Percentiles rank a stretch among this genome's conserved stretches.
These are phyloP conservation scores for Magnusiomyces suaveolens DNA, from an alignment of 1,139 yeast genomes.

Conservation along the genomic window DNA sequence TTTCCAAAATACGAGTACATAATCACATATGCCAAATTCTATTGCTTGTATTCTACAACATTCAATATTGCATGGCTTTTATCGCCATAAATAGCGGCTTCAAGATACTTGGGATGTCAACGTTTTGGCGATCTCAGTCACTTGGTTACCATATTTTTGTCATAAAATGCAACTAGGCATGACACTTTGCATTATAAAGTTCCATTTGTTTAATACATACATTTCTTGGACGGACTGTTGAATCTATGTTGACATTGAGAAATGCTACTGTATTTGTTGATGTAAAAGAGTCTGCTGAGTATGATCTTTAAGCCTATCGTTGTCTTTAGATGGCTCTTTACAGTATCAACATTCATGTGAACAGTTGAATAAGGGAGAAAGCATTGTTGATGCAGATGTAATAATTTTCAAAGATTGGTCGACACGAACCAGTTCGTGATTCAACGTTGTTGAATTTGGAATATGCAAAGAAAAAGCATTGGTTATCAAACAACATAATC, in stretches of 20 bases:
- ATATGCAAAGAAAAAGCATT: constrained; percentile 68
- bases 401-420: constrained; percentile 84
- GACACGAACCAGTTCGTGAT: constrained; percentile 81
- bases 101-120: no score
- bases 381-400: constrained; percentile 97
- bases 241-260: constrained; percentile 96
- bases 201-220: constrained; percentile 88
- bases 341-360: constrained; percentile 95
- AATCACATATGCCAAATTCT: no score
- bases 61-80: no score
- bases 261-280: constrained; percentile 91
- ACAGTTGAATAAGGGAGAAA: constrained; percentile 94
- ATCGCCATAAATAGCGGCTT: no score
- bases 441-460: constrained; percentile 92
- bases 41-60: no score
- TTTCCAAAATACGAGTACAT: no score
- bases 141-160: constrained; percentile 76
- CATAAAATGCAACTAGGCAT: constrained; percentile 89
- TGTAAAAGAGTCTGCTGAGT: constrained; percentile 88
- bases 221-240: constrained; percentile 83
- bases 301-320: constrained; percentile 79
- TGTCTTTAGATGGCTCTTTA: constrained; percentile 87
- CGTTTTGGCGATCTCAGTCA: constrained; percentile 98
- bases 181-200: constrained; percentile 87
- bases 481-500: constrained; percentile 87